Conservation (phyloP, 2,329 filamentous ascomycete genomes). For the Mariannaea sp. region DNA sequence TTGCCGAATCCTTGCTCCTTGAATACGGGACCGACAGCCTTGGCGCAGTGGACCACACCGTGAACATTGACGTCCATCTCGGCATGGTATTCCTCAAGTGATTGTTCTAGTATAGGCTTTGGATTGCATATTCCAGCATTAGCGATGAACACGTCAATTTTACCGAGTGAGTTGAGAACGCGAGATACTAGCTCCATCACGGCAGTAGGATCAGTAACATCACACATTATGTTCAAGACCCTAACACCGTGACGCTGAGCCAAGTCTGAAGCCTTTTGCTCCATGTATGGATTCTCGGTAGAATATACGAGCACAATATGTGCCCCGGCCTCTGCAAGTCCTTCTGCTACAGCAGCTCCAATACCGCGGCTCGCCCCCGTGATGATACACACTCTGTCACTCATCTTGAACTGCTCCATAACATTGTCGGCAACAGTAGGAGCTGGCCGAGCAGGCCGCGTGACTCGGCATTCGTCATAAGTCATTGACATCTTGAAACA, state of each 20-base stretch:
- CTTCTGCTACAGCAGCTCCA: constrained; percentile 1
- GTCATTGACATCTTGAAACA: no score
- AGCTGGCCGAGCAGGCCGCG: no score
- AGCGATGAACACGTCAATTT: constrained; percentile 39
- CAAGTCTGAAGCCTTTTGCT: background rate
- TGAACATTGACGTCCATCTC: constrained; percentile 39
- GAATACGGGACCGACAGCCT: constrained; percentile 34
- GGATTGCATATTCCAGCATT: constrained; percentile 39
- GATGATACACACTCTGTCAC: constrained; percentile 1
- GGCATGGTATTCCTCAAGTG: constrained; percentile 33
- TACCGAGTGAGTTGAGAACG: constrained; percentile 12
- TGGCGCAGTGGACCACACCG: constrained; percentile 36
- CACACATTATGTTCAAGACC: background rate
- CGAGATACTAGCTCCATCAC: no score
- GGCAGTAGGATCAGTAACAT: background rate
- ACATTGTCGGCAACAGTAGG: no score
- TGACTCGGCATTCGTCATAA: no score
- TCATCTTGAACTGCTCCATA: background rate
- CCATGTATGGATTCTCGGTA: no score
- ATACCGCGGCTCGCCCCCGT: constrained; percentile 5
- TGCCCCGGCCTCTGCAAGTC: constrained; percentile 4
- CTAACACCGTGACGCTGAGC: background rate
- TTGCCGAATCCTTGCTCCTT: constrained; percentile 35
- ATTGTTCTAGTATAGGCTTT: constrained; percentile 34
- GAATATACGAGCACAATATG: constrained; percentile 1